phyloP scores from a whole-genome alignment of 306 rosid species.

The Cucurbita maxima region DNA sequence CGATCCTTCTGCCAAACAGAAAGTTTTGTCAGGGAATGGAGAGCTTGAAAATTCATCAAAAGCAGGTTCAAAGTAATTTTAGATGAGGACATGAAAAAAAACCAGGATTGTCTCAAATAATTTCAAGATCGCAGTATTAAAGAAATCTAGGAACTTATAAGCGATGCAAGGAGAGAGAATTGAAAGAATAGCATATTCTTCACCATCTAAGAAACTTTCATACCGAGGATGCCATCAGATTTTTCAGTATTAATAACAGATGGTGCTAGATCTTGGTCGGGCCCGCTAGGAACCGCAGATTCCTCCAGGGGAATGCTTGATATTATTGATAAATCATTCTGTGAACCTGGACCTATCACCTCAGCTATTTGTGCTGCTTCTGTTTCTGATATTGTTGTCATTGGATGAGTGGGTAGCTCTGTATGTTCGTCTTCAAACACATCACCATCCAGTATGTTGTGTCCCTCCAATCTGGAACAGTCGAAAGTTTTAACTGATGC shows the following conservation, averaged over 20 bases:
- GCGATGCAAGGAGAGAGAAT: not conserved
- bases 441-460: conserved; percentile 8
- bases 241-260: conserved; percentile 30
- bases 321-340: conserved; percentile 24
- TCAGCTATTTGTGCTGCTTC: conserved; percentile 24
- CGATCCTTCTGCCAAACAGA: conserved; percentile 48
- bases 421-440: conserved; percentile 22
- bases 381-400: conserved; percentile 24
- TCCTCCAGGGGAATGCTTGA: conserved; percentile 30
- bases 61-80: not conserved
- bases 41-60: not conserved
- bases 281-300: conserved; percentile 17
- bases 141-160: not conserved
- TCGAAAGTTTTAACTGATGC: conserved; percentile 17
- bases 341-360: conserved; percentile 10
- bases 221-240: conserved; percentile 45
- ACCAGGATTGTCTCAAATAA: not conserved
- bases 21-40: not conserved
- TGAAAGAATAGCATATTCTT: not conserved
- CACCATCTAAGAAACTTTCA: conserved; percentile 1
- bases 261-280: conserved; percentile 20
- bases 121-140: not conserved
- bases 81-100: not conserved
- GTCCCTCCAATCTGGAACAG: conserved; percentile 29
- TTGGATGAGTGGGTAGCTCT: conserved; percentile 20